Conservation (phyloP, 2,329 filamentous ascomycete genomes). For the Fusarium graminum region DNA sequence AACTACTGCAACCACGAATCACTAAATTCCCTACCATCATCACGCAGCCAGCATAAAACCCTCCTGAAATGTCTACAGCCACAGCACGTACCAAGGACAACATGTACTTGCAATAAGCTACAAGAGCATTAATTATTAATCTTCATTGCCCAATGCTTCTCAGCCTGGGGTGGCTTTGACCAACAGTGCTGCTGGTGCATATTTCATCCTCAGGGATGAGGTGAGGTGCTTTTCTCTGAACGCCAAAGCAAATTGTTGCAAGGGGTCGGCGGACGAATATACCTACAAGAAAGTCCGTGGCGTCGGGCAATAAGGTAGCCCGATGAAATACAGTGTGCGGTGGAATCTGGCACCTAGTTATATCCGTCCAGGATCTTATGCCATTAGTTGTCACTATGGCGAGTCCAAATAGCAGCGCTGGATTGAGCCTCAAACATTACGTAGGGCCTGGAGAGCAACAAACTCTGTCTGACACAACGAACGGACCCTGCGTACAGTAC, state of each 20-base stretch:
- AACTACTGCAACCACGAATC: constrained; percentile 8
- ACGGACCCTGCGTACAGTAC: constrained; percentile 20
- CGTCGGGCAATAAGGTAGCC: constrained; percentile 19
- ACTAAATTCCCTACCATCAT: constrained; percentile 5
- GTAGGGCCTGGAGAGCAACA: constrained; percentile 1
- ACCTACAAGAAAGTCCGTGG: constrained; percentile 28
- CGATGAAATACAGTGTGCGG: constrained; percentile 22
- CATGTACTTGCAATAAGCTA: constrained; percentile 6
- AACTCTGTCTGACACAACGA: background rate
- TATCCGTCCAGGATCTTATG: constrained; percentile 16
- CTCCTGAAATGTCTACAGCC: constrained; percentile 30
- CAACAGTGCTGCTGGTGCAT: constrained; percentile 16
- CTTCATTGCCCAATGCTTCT: constrained; percentile 35
- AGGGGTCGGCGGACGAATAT: constrained; percentile 18
- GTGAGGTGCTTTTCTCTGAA: constrained; percentile 23
- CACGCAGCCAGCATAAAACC: constrained; percentile 30
- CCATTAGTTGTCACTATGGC: constrained; percentile 42
- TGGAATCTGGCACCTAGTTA: constrained; percentile 12
- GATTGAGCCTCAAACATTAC: constrained; percentile 24
- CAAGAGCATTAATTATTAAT: constrained; percentile 30
- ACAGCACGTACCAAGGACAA: constrained; percentile 17
- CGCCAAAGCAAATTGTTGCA: constrained; percentile 6
- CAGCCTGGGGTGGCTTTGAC: constrained; percentile 39
- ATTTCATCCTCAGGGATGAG: constrained; percentile 31
- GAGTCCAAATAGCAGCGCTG: constrained; percentile 29